A percentile compares a stretch with the other conserved stretches of the same genome.
These are phyloP conservation scores for Polytrichum formosum DNA, from an alignment of 225 moss, liverwort and hornwort genomes.

Conservation along the genomic window DNA sequence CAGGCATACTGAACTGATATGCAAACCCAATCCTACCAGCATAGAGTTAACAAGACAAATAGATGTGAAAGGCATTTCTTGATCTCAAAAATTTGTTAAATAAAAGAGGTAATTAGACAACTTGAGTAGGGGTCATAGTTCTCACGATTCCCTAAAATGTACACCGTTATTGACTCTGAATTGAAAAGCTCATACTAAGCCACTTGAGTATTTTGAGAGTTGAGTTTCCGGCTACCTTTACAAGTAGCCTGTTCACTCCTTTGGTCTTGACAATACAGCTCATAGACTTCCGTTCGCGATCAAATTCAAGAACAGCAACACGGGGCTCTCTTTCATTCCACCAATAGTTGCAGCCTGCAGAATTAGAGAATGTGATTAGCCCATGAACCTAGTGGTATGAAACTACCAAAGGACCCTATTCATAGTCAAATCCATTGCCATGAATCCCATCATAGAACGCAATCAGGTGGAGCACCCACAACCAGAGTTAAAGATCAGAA, in stretches of 20 bases:
- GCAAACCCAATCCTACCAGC: too few relatives aligned
- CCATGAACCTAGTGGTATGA: background rate
- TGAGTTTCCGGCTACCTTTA: conserved; percentile 53
- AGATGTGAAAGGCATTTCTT: too few relatives aligned
- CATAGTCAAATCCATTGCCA: background rate
- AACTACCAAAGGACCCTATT: background rate
- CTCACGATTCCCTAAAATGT: too few relatives aligned
- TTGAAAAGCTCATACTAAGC: too few relatives aligned
- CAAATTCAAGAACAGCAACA: conserved; percentile 81
- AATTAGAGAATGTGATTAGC: background rate
- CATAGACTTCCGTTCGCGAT: conserved; percentile 91
- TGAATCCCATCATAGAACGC: background rate
- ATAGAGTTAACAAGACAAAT: too few relatives aligned
- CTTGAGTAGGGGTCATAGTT: too few relatives aligned
- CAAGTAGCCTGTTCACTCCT: conserved; percentile 72
- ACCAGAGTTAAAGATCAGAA: background rate
- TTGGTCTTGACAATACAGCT: conserved; percentile 58
- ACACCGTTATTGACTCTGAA: too few relatives aligned
- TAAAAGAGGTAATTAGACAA: too few relatives aligned
- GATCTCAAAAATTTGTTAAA: too few relatives aligned
- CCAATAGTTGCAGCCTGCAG: conserved; percentile 75
- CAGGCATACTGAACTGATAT: too few relatives aligned
- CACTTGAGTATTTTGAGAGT: too few relatives aligned
- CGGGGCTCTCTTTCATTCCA: conserved; percentile 52
- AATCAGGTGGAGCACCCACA: background rate